Evolutionary conservation across 371 early-diverging fungal genomes (phyloP).

Genomic region (Mortierella sp.): DNA sequence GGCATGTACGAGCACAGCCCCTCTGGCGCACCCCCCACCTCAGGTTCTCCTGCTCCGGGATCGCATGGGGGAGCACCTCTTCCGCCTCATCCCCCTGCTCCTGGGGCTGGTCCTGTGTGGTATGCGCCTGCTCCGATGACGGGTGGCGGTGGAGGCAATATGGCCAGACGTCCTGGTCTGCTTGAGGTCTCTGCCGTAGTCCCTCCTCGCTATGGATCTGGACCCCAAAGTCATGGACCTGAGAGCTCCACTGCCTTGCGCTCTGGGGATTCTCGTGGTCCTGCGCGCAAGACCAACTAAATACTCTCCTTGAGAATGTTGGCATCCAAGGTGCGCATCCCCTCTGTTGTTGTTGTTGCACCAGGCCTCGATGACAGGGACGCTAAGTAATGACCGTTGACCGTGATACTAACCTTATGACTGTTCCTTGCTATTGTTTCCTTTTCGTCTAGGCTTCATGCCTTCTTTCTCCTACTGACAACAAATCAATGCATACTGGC

Average conservation of each 20-base stretch:
- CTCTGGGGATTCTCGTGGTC: neutral
- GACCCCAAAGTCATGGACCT: neutral
- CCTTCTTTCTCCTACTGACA: neutral
- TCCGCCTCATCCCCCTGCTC: neutral
- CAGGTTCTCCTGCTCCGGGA: neutral
- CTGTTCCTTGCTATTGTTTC: no score
- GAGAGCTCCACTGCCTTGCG: neutral
- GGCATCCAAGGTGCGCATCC: neutral
- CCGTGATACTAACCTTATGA: neutral
- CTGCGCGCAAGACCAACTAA: constrained; percentile 4
- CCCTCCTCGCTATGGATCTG: neutral
- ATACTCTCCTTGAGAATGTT: neutral
- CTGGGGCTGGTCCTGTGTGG: neutral
- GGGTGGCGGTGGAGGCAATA: neutral
- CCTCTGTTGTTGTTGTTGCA: no score
- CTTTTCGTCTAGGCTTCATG: neutral
- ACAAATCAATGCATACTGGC: no score
- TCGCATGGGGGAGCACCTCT: neutral
- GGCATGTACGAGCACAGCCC: neutral
- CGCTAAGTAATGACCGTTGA: no score
- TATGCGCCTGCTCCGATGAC: neutral
- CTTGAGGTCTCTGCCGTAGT: neutral
- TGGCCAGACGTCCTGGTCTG: constrained; percentile 1
- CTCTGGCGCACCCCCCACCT: neutral
- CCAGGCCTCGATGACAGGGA: no score